A percentile compares a stretch with the other conserved stretches of the same genome.
Conservation (phyloP, 1,284 basidiomycete genomes). For the Leccinum colubrinum region DNA sequence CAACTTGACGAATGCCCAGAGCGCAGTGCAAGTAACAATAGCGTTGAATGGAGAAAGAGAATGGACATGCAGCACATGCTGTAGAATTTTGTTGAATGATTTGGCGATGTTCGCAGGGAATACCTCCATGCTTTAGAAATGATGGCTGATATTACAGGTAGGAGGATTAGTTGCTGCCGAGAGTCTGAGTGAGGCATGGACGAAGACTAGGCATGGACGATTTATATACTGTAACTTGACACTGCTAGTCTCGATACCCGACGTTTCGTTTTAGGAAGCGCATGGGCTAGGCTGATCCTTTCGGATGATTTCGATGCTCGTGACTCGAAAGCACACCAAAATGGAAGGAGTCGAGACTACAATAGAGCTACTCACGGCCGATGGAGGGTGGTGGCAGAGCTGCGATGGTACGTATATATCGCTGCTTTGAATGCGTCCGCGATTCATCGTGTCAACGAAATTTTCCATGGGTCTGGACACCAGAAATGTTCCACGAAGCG, state of each 20-base stretch:
- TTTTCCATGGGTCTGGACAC: slow-evolving; percentile 3
- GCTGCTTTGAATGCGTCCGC: slow-evolving; percentile 6
- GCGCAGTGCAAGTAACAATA: neutral
- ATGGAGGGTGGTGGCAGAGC: slow-evolving; percentile 41
- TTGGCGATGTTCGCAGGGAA: neutral
- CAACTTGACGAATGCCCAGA: neutral
- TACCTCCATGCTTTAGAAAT: neutral
- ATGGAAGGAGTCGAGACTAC: too few species aligned
- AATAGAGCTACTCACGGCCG: slow-evolving; percentile 28
- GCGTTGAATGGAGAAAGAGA: neutral
- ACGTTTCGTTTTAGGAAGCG: too few species aligned
- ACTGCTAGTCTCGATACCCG: too few species aligned
- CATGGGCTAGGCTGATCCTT: too few species aligned
- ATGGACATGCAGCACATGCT: neutral
- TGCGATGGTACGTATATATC: slow-evolving; percentile 33
- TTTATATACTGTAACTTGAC: neutral
- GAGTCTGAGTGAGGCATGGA: neutral
- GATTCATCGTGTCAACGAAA: neutral
- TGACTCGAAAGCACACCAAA: too few species aligned
- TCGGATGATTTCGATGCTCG: too few species aligned
- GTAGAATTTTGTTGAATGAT: neutral
- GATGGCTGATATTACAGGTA: neutral
- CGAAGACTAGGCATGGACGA: neutral
- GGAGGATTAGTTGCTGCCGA: neutral
- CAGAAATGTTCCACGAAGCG: slow-evolving; percentile 37